Conservation (phyloP, 495 filamentous ascomycete genomes). For the Emericellopsis terricola region DNA sequence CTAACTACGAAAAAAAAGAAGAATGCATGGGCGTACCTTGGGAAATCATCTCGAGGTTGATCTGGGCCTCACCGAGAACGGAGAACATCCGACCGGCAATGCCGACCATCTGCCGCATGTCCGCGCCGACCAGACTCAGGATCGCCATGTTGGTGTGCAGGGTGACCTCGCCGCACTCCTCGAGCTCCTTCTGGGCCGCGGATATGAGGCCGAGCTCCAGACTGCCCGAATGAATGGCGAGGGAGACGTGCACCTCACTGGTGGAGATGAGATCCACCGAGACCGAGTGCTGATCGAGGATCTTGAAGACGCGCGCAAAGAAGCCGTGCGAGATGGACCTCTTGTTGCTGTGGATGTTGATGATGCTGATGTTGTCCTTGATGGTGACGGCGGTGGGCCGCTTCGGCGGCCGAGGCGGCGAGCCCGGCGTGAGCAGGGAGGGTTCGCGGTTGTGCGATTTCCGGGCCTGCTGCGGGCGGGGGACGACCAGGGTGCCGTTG, state of each 20-base stretch:
- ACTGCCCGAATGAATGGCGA: constrained; percentile 72
- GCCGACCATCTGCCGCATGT: constrained; percentile 90
- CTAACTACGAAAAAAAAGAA: background rate
- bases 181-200: constrained; percentile 48
- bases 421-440: constrained; percentile 5
- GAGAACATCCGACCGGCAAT: constrained; percentile 81
- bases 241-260: constrained; percentile 85
- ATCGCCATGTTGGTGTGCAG: constrained; percentile 80
- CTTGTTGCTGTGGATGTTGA: constrained; percentile 92
- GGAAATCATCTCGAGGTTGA: constrained; percentile 97
- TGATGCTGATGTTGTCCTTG: constrained; percentile 79
- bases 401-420: constrained; percentile 27
- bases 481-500: constrained; percentile 72
- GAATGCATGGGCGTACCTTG: constrained; percentile 39
- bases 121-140: constrained; percentile 73
- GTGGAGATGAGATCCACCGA: constrained; percentile 89
- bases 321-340: constrained; percentile 73
- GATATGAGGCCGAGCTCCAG: constrained; percentile 46
- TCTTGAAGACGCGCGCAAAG: constrained; percentile 75
- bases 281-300: constrained; percentile 59
- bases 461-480: constrained; percentile 21
- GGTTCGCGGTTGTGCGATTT: constrained; percentile 26
- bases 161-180: constrained; percentile 67
- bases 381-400: constrained; percentile 88
- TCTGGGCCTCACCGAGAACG: constrained; percentile 67